phyloP scores from a whole-genome alignment of 352 stramenopile genomes.

The Plasmopara muralis region DNA sequence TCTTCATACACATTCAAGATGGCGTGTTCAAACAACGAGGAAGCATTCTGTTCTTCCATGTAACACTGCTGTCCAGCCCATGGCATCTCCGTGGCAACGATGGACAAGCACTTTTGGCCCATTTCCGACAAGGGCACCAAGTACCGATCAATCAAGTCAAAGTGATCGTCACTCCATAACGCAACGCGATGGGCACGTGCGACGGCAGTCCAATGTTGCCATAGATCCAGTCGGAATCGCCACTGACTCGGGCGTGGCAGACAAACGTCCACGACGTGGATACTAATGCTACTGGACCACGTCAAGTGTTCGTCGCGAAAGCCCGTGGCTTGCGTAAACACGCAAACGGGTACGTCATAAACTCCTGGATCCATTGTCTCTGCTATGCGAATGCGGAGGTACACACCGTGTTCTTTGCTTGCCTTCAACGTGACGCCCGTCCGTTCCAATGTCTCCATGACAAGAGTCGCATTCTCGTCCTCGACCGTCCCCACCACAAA shows the following conservation, averaged over 20 bases:
- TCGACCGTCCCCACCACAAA: slow-evolving; percentile 57
- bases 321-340: slow-evolving; percentile 60
- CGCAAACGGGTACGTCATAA: slow-evolving; percentile 58
- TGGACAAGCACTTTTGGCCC: slow-evolving; percentile 64
- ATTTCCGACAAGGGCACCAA: slow-evolving; percentile 47
- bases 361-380: slow-evolving; percentile 27
- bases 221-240: slow-evolving; percentile 68
- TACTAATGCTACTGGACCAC: slow-evolving; percentile 47
- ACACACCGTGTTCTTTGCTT: slow-evolving; percentile 42
- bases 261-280: slow-evolving; percentile 47
- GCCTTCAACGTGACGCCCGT: slow-evolving; percentile 24
- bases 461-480: slow-evolving; percentile 45
- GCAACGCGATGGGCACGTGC: slow-evolving; percentile 40
- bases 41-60: slow-evolving; percentile 55
- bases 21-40: slow-evolving; percentile 61
- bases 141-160: slow-evolving; percentile 62
- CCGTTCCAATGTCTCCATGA: slow-evolving; percentile 57
- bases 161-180: slow-evolving; percentile 66
- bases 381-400: slow-evolving; percentile 44
- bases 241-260: slow-evolving; percentile 44
- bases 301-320: slow-evolving; percentile 62
- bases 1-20: slow-evolving; percentile 60
- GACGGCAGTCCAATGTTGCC: slow-evolving; percentile 65
- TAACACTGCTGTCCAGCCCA: slow-evolving; percentile 78
- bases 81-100: slow-evolving; percentile 71